Conservation (phyloP, 2,329 filamentous ascomycete genomes). For the Penicillium corylophilum region DNA sequence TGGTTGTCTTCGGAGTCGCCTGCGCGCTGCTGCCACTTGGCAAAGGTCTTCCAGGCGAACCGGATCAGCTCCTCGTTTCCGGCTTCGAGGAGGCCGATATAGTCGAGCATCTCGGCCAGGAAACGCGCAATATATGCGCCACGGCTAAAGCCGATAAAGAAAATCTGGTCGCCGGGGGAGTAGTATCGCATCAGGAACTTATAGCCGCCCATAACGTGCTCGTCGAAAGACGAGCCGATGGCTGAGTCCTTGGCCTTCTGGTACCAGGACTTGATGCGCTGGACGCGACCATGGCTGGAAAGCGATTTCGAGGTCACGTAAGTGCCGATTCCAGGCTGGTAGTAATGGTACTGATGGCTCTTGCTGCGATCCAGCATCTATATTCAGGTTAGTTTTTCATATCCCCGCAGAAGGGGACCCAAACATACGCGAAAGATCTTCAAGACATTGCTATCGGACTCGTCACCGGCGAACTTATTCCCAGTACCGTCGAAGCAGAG, state of each 20-base stretch:
- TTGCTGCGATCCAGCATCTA: constrained; percentile 44
- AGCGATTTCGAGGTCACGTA: constrained; percentile 42
- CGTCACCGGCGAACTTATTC: constrained; percentile 45
- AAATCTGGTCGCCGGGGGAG: constrained; percentile 59
- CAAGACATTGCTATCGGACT: constrained; percentile 48
- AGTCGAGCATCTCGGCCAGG: constrained; percentile 80
- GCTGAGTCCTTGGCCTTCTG: constrained; percentile 62
- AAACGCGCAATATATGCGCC: constrained; percentile 74
- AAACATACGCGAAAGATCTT: constrained; percentile 45
- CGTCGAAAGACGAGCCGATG: constrained; percentile 74
- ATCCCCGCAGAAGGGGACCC: neutral
- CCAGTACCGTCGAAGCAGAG: constrained; percentile 48
- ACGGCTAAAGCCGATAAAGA: constrained; percentile 72
- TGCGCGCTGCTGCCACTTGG: constrained; percentile 42
- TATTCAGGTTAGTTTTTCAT: neutral
- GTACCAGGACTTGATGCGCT: constrained; percentile 55
- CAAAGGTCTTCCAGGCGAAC: constrained; percentile 70
- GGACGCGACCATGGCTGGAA: constrained; percentile 33
- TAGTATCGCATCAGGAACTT: constrained; percentile 76
- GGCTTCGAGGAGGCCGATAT: constrained; percentile 73
- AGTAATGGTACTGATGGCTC: constrained; percentile 43
- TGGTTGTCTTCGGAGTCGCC: constrained; percentile 29
- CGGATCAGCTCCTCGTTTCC: constrained; percentile 83
- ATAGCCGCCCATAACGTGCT: constrained; percentile 82
- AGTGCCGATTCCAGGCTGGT: constrained; percentile 47